Percentiles rank a stretch among this genome's conserved stretches.
Conservation (phyloP, 352 stramenopile species). For the Pythium utonaiense region DNA sequence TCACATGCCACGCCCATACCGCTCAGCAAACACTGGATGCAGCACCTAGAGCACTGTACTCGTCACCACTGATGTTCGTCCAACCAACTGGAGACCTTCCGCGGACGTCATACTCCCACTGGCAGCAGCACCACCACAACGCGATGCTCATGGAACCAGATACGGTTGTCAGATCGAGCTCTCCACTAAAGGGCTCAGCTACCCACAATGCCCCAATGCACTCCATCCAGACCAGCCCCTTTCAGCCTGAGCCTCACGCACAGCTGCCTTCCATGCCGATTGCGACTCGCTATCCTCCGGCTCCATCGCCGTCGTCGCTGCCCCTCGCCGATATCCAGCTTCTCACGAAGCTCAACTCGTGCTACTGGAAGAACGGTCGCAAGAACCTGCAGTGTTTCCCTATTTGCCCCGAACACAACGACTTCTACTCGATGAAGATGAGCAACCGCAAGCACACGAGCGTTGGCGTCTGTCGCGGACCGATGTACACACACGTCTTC, state of each 20-base stretch:
- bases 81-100: not conserved
- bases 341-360: slow-evolving; percentile 57
- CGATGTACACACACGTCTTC: slow-evolving; percentile 75
- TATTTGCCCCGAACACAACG: slow-evolving; percentile 77
- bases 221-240: too few species aligned
- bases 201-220: too few species aligned
- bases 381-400: slow-evolving; percentile 91
- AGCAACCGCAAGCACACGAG: slow-evolving; percentile 86
- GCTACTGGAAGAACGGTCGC: slow-evolving; percentile 89
- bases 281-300: too few species aligned
- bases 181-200: not conserved
- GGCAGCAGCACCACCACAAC: not conserved
- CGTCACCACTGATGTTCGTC: not conserved
- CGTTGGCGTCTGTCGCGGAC: slow-evolving; percentile 76
- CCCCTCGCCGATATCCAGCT: slow-evolving; percentile 34
- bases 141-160: not conserved
- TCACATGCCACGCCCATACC: not conserved
- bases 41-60: not conserved
- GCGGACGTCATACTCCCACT: not conserved
- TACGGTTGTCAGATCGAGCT: not conserved
- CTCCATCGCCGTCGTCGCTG: not conserved
- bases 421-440: slow-evolving; percentile 91
- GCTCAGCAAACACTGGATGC: too few species aligned
- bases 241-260: too few species aligned
- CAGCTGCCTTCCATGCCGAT: too few species aligned